Conservation (phyloP, 495 filamentous ascomycete genomes). For the Oidiodendron maius region DNA sequence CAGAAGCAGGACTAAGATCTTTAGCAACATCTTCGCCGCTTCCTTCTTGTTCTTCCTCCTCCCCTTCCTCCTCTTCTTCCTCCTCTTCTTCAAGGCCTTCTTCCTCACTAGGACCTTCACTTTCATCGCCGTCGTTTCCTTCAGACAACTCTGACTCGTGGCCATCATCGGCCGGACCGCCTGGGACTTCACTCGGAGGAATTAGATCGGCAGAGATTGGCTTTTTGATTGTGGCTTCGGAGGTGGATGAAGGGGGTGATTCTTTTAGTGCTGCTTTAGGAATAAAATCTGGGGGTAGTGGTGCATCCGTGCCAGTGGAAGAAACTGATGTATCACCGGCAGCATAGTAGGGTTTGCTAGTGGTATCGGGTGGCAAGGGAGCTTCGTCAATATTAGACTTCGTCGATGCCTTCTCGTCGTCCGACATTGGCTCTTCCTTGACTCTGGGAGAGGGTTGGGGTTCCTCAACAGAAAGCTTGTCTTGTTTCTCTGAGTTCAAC, state of each 20-base stretch:
- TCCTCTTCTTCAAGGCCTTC: slow-evolving; percentile 20
- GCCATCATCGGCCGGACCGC: slow-evolving; percentile 27
- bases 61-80: slow-evolving; percentile 28
- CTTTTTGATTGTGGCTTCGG: slow-evolving; percentile 21
- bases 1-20: slow-evolving; percentile 52
- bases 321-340: slow-evolving; percentile 65
- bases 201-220: slow-evolving; percentile 34
- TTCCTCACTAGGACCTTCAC: not conserved
- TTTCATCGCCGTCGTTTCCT: slow-evolving; percentile 29
- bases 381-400: slow-evolving; percentile 31
- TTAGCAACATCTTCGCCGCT: slow-evolving; percentile 61
- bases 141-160: slow-evolving; percentile 26
- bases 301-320: slow-evolving; percentile 36
- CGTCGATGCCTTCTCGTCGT: not conserved
- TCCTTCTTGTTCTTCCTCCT: slow-evolving; percentile 40
- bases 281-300: slow-evolving; percentile 57
- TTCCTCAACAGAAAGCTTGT: slow-evolving; percentile 2
- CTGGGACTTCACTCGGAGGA: slow-evolving; percentile 24
- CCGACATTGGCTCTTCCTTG: slow-evolving; percentile 27
- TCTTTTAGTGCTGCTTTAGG: slow-evolving; percentile 2
- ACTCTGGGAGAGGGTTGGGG: slow-evolving; percentile 24
- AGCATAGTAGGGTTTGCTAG: slow-evolving; percentile 59
- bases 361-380: slow-evolving; percentile 73
- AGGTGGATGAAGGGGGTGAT: slow-evolving; percentile 21
- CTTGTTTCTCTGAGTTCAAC: not conserved